Evolutionary conservation across 495 filamentous ascomycete species (phyloP), one percentile per base, ranked within the genome.

Genomic region (Cercophora samala): DNA sequence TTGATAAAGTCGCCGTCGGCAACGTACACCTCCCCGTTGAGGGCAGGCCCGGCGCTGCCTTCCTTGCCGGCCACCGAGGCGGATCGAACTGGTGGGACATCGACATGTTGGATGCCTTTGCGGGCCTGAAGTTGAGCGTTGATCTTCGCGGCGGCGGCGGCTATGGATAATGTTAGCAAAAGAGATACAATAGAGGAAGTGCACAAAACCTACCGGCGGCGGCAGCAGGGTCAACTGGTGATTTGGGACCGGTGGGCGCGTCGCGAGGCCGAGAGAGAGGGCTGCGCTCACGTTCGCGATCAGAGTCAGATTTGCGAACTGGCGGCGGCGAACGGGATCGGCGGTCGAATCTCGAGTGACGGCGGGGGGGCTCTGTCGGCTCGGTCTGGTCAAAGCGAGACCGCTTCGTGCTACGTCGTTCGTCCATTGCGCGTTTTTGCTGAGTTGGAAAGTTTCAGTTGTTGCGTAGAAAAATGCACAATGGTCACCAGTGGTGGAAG

Each of bases 1-100:
- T 92, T 92, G 80, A 99, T 97, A 73, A 91, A 97, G 75, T 99
- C 95, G 66, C 95, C 95, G 74, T 97, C 95, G 23, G 92, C 89
- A 71, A 95, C 91, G 75, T 97, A 97, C 79, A 95, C 88, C 68
- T 97, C 93, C 68, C 89, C 86, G 70, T 92, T 92, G 75, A 93
- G 84, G 58, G 64, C 82, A 81, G 70, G 18, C 56, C 64, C 75
- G 60, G 68, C 32, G 18, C 26, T 32, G 59, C 70, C 64, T 64
- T 75, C 68, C 59, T 66, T 73, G 22, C 69, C 42, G n/a, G 64
- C 23, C 55, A 63, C 60, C 51, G 78, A 77, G 32, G 73, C 71
- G 11, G 90, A 85, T 66, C 84, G 86, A 67, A 97, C 93, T 1
- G 93, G 93, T 23, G 93, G 95, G 15, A 96, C 93, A 73, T 99